These are phyloP conservation scores for Diaporthe aspalathi DNA, from an alignment of 2,329 filamentous ascomycete species.

Conservation along the genomic window DNA sequence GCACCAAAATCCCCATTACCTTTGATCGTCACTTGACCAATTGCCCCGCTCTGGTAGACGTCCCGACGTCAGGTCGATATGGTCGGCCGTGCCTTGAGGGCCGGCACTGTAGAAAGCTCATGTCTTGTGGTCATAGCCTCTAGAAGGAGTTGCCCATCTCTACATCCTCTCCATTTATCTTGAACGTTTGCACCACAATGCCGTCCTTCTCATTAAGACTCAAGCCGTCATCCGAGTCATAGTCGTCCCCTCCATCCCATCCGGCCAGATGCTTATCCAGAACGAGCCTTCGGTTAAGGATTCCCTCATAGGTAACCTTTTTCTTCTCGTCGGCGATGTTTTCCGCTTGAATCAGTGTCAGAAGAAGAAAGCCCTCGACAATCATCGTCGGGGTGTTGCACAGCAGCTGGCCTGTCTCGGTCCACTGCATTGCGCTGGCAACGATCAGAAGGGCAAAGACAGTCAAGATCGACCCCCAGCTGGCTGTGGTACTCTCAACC, in stretches of 20 bases:
- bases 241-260: conserved; percentile 23
- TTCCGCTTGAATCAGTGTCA: conserved; percentile 46
- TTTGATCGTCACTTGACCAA: too few relatives aligned
- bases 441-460: conserved; percentile 42
- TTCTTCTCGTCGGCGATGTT: conserved; percentile 44
- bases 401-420: conserved; percentile 47
- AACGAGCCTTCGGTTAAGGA: conserved; percentile 44
- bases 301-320: conserved; percentile 43
- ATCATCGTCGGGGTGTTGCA: conserved; percentile 49
- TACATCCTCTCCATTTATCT: conserved; percentile 19
- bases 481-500: conserved; percentile 39
- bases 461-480: conserved; percentile 40
- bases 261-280: conserved; percentile 42
- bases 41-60: background rate
- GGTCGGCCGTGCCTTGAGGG: background rate
- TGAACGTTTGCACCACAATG: conserved; percentile 24
- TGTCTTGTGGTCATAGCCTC: background rate
- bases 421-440: conserved; percentile 46
- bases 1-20: background rate
- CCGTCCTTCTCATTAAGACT: conserved; percentile 30
- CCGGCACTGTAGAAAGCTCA: background rate
- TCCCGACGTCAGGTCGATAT: conserved; percentile 9
- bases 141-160: conserved; percentile 32
- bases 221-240: conserved; percentile 14
- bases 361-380: conserved; percentile 45